Percentiles rank a stretch among this genome's conserved stretches.
phyloP scores from a whole-genome alignment of 1,284 basidiomycete genomes.

The Gymnopus androsaceus region DNA sequence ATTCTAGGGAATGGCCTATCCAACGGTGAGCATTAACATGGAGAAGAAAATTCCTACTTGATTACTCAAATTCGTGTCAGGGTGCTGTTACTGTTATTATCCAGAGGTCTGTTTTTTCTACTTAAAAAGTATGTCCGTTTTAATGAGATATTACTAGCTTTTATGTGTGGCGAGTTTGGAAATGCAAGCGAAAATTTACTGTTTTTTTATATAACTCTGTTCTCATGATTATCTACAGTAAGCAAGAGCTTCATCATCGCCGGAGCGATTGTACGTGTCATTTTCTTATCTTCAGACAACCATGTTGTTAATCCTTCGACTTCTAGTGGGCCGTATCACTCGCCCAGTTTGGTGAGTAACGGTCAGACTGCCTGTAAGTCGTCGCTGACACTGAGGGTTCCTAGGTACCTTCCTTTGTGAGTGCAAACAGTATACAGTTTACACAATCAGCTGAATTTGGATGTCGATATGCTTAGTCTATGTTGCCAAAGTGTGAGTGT shows the following conservation, averaged over 20 bases:
- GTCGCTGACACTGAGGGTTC: neutral
- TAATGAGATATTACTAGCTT: neutral
- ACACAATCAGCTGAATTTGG: neutral
- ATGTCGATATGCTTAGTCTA: neutral
- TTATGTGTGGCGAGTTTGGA: conserved; percentile 14
- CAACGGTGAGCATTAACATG: neutral
- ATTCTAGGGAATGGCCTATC: conserved; percentile 4
- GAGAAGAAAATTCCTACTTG: neutral
- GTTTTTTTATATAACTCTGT: neutral
- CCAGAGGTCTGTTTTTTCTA: conserved; percentile 6
- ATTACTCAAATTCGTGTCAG: neutral
- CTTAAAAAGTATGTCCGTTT: neutral
- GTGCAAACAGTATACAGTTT: neutral
- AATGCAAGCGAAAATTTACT: neutral
- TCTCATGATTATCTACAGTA: conserved; percentile 1
- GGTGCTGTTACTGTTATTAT: conserved; percentile 10
- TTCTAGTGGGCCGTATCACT: conserved; percentile 7
- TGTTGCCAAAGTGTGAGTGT: conserved; percentile 9
- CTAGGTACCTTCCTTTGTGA: conserved; percentile 9
- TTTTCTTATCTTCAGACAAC: neutral
- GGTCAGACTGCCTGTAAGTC: neutral
- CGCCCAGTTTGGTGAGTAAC: conserved; percentile 9
- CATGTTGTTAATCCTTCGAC: neutral
- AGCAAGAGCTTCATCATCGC: conserved; percentile 5
- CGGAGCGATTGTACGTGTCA: conserved; percentile 1